Base-by-base conservation (phyloP, 768 basidiomycete genomes). In the Pleurotus tuber-regium region DNA sequence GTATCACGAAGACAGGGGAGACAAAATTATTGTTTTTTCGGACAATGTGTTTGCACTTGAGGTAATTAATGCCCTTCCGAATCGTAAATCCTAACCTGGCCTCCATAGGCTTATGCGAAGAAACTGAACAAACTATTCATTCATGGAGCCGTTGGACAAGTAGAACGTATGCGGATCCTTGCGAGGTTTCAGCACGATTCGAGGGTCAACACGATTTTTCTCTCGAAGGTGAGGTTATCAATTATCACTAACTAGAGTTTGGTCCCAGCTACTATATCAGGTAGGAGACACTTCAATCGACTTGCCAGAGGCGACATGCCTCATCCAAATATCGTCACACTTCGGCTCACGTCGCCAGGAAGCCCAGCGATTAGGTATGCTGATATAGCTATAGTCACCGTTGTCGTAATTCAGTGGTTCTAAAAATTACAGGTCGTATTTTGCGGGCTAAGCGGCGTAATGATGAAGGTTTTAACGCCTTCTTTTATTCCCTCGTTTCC, bases 211-310 rank as follows among this genome's bases (percentile, higher is more conserved):
- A 98, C 97, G 4, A 99, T 99, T 60, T 99, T 99, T 72, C 74
- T 99, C 54, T 98, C 97, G 25, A 99, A 99, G 74, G 94, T 86
- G 56, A 57, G 75, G 56, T 30, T 48, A 49, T 58, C n/a, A n/a
- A n/a, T n/a, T n/a, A n/a, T n/a, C n/a, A n/a, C n/a, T n/a, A n/a
- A n/a, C n/a, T 59, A 50, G 18, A 61, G 54, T 56, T 30, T 24
- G 50, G 33, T 44, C 47, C 49, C 52, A 25, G 55, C 52, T 50
- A 54, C 54, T 10, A 16, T 31, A 11, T 3, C 39, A 92, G 89
- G 93, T 98, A 62, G 96, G 96, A 63, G 96, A 98, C 68, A 98
- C 96, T 39, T 97, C 94, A 43, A 99, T 99, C 66, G 96, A 99
- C 77, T 72, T 99, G 51, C 97, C 97, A 30, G 97, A 98, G 74